A percentile compares a stretch with the other conserved stretches of the same genome.
These are phyloP conservation scores for Monosporozyma solicola DNA, from an alignment of 805 yeast species.

Conservation along the genomic window DNA sequence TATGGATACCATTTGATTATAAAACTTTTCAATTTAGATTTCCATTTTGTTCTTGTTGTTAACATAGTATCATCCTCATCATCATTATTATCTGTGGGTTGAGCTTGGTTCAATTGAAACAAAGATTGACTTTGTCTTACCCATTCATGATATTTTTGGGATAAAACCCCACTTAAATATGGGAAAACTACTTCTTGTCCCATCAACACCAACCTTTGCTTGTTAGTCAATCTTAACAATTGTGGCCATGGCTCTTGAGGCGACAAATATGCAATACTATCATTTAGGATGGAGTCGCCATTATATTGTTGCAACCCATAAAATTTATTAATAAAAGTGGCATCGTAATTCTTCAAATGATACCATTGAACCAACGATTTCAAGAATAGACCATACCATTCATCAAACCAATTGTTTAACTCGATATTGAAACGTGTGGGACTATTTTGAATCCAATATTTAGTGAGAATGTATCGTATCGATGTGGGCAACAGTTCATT, in stretches of 20 bases:
- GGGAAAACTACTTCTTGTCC: constrained; percentile 55
- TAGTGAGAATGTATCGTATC: constrained; percentile 65
- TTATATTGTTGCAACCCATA: constrained; percentile 59
- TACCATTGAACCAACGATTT: constrained; percentile 63
- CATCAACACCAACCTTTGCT: constrained; percentile 48
- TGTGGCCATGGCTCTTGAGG: not conserved
- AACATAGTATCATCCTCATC: too few relatives aligned
- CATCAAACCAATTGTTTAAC: constrained; percentile 68
- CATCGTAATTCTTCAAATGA: constrained; percentile 64
- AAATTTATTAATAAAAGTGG: constrained; percentile 84
- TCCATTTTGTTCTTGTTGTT: not conserved
- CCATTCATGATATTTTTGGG: not conserved
- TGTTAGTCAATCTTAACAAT: constrained; percentile 35
- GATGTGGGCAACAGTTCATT: constrained; percentile 76
- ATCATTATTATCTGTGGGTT: not conserved
- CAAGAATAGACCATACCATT: constrained; percentile 43
- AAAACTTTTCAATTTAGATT: constrained; percentile 13
- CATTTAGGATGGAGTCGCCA: not conserved
- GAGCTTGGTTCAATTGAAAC: not conserved
- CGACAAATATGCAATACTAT: not conserved
- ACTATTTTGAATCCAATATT: constrained; percentile 61
- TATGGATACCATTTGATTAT: constrained; percentile 59
- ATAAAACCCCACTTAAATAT: constrained; percentile 57
- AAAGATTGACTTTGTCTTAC: not conserved
- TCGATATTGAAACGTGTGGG: constrained; percentile 59